Evolutionary conservation across 768 basidiomycete genomes (phyloP), one percentile per base, ranked within the genome.

Genomic region (Tylopilus balloui): DNA sequence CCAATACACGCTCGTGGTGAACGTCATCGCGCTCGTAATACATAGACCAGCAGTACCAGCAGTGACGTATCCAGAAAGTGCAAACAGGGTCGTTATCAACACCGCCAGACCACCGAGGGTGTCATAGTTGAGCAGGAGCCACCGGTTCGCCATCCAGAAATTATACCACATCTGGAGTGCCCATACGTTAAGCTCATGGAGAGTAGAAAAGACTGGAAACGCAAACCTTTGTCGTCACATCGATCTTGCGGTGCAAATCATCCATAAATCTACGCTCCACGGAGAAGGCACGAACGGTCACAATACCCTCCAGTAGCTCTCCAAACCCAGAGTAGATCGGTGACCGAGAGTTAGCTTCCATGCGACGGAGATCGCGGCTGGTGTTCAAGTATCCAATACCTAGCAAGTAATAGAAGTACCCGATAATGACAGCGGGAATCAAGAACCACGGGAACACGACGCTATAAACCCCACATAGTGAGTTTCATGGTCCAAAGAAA

Each of bases 221-320:
- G 47, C 57, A 29, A 48, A 85, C 86, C 79, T 84, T 80, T 11
- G 80, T 91, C n/a, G 86, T 91, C 42, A 75, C 68, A 53, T 92
- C 86, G 25, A 92, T 77, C 63, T 88, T 90, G 2, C 56, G 55
- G 61, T 89, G 88, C 4, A 94, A 69, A 50, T 77, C 78, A 46
- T 87, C 78, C 56, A 93, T 70, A 75, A 97, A 95, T 5, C 79
- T 71, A 34, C 71, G 70, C 62, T 95, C 92, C 0, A 83, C 86
- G 1, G 87, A 84, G 70, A 95, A 97, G 0, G 93, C 93, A 48
- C 93, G 79, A 35, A 95, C 88, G 6, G 92, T 92, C n/a, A 92
- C 88, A 38, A 94, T 88, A 20, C 92, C 92, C 44, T 92, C 88
- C 17, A 95, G 66, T 10, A 93, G 68, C 60, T 92, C 90, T 13